Evolutionary conservation across 2,329 filamentous ascomycete genomes (phyloP), one percentile per base, ranked within the genome.

Genomic region (Apiospora marii): DNA sequence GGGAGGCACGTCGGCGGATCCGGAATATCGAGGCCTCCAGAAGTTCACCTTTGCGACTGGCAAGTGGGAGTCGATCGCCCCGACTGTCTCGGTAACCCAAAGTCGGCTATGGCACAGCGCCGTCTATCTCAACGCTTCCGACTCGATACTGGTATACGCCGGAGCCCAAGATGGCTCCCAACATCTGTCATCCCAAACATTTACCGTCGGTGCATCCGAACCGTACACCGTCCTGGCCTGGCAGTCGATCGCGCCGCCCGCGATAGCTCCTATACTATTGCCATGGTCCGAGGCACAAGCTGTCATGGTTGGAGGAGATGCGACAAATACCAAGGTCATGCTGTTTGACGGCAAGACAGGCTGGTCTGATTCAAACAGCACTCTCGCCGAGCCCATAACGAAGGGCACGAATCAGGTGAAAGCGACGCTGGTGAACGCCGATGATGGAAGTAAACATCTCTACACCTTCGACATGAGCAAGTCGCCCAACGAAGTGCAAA

Each of bases 61-160:
- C 19, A 82, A 86, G 72, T 91, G 89, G 89, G 82, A 86, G 70
- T 85, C 83, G 12, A 81, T 90, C 41, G 79, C 77, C 44, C 83
- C 83, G 16, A 72, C 81, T 22, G 84, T 84, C 44, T 80, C 83
- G 48, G 89, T 92, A 67, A 88, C 92, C 68, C 87, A 93, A 79
- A 90, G 94, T 78, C 91, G 94, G 72, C 85, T 90, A 73, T 89
- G 92, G 76, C 96, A 98, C 81, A 92, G 90, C 75, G 92, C 93
- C 16, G 88, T 90, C 24, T 98, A 95, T 80, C 85, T 98, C 71
- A 88, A 91, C 74, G 87, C 88, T 30, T 89, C 90, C 22, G 88
- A 94, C 71, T 88, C 90, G 4, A 93, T 98, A 71, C 83, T 98
- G 34, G 87, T 98, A 37, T 98, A 95, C 80, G 93, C 92, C 44